A percentile compares a stretch with the other conserved stretches of the same genome.
Evolutionary conservation across 225 moss, liverwort and hornwort genomes (phyloP).

Genomic region (Sphagnum contortum): DNA sequence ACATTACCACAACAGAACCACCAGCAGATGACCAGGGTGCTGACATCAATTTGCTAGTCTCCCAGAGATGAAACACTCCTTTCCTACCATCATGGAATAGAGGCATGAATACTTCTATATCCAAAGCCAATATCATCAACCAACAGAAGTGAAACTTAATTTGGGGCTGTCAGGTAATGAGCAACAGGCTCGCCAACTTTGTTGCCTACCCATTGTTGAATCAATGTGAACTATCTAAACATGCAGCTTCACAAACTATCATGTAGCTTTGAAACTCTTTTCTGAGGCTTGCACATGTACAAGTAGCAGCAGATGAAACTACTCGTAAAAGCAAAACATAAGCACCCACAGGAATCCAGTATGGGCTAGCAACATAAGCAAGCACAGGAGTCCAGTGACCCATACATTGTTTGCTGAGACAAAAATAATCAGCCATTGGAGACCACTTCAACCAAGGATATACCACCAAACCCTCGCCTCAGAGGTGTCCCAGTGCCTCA

Average conservation of each 20-base stretch:
- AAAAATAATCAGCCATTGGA: slow-evolving; percentile 93
- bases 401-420: slow-evolving; percentile 81
- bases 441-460: slow-evolving; percentile 88
- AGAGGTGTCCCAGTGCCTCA: slow-evolving; percentile 75
- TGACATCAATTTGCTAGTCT: slow-evolving; percentile 90
- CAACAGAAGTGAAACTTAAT: no score
- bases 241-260: no score
- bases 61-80: slow-evolving; percentile 93
- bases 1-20: slow-evolving; percentile 64
- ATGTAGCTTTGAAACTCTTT: no score
- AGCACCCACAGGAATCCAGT: no score
- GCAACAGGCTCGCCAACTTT: no score
- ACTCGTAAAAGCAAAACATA: slow-evolving; percentile 26
- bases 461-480: slow-evolving; percentile 76
- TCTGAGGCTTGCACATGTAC: neutral
- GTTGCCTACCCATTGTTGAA: no score
- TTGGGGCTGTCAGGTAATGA: no score
- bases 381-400: neutral
- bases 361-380: no score
- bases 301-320: neutral
- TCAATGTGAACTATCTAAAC: no score
- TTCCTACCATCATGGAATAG: slow-evolving; percentile 28
- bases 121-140: no score
- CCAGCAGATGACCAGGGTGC: slow-evolving; percentile 88
- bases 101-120: no score